Evolutionary conservation across 73 alveolate species (phyloP).

Genomic region (Tetrahymena thermophila): DNA sequence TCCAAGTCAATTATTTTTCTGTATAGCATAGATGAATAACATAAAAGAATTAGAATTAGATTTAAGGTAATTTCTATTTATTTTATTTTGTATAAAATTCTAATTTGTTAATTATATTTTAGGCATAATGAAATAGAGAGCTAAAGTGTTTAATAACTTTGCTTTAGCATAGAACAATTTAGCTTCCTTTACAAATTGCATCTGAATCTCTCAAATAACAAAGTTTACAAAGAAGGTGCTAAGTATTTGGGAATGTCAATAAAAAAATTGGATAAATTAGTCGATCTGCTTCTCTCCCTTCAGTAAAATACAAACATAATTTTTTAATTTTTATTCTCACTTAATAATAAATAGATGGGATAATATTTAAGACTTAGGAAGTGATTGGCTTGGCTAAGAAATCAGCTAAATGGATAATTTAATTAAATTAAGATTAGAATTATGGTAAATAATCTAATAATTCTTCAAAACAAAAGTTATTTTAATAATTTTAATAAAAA

Average conservation of each 20-base stretch:
- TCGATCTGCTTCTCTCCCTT: background rate
- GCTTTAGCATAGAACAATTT: background rate
- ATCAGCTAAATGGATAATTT: background rate
- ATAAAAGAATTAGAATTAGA: background rate
- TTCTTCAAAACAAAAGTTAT: background rate
- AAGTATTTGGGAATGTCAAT: background rate
- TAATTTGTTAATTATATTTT: background rate
- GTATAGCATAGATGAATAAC: background rate
- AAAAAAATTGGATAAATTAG: background rate
- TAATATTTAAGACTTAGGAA: background rate
- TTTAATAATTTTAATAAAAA: background rate
- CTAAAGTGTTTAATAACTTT: background rate
- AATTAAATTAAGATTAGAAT: background rate
- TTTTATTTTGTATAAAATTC: background rate
- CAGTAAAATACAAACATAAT: background rate
- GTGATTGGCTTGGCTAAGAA: background rate
- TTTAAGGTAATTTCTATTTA: background rate
- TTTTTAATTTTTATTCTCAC: background rate
- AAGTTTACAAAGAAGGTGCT: background rate
- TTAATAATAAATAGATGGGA: background rate
- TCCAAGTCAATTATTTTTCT: background rate
- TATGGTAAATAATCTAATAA: background rate
- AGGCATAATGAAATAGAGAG: background rate
- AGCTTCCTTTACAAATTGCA: background rate
- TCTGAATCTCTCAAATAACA: background rate